These are phyloP conservation scores for Cenchrus americanus DNA, from an alignment of 176 grass and related monocot species.

Conservation along the genomic window DNA sequence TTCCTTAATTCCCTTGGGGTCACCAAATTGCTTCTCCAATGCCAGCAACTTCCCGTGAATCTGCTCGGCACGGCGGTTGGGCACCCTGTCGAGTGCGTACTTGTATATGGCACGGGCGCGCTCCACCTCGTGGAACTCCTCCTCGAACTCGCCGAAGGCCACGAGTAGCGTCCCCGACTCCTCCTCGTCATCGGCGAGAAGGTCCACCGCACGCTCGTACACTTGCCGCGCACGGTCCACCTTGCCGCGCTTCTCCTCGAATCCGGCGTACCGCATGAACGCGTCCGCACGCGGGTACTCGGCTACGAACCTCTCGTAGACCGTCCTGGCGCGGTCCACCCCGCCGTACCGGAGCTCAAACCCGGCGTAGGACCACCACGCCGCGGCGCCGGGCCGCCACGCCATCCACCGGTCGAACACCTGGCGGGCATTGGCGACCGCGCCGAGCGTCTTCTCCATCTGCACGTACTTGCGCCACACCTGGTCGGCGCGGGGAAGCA, in stretches of 20 bases:
- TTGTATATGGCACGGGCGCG: slow-evolving; percentile 64
- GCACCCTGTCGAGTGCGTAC: slow-evolving; percentile 59
- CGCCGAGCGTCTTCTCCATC: slow-evolving; percentile 77
- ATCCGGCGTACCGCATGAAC: slow-evolving; percentile 62
- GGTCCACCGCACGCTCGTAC: slow-evolving; percentile 60
- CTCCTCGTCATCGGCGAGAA: slow-evolving; percentile 44
- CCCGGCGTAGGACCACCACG: slow-evolving; percentile 71
- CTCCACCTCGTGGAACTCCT: slow-evolving; percentile 57
- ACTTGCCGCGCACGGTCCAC: slow-evolving; percentile 38
- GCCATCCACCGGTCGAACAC: slow-evolving; percentile 87
- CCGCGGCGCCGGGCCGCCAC: slow-evolving; percentile 58
- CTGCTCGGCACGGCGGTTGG: slow-evolving; percentile 65
- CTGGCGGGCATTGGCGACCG: slow-evolving; percentile 65
- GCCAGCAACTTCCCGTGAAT: slow-evolving; percentile 68
- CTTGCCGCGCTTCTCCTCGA: slow-evolving; percentile 71
- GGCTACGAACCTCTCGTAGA: slow-evolving; percentile 62
- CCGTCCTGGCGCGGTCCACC: slow-evolving; percentile 49
- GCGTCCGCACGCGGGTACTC: slow-evolving; percentile 58
- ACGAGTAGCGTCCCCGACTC: slow-evolving; percentile 63
- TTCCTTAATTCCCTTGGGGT: slow-evolving; percentile 66
- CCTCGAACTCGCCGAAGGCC: slow-evolving; percentile 76
- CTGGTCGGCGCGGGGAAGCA: slow-evolving; percentile 81
- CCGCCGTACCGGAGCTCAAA: slow-evolving; percentile 77
- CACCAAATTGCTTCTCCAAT: slow-evolving; percentile 79
- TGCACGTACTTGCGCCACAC: slow-evolving; percentile 82